Percentiles rank a stretch among this genome's conserved stretches.
These are phyloP conservation scores for Petasospora fabianii DNA, from an alignment of 1,139 yeast species.

Conservation along the genomic window DNA sequence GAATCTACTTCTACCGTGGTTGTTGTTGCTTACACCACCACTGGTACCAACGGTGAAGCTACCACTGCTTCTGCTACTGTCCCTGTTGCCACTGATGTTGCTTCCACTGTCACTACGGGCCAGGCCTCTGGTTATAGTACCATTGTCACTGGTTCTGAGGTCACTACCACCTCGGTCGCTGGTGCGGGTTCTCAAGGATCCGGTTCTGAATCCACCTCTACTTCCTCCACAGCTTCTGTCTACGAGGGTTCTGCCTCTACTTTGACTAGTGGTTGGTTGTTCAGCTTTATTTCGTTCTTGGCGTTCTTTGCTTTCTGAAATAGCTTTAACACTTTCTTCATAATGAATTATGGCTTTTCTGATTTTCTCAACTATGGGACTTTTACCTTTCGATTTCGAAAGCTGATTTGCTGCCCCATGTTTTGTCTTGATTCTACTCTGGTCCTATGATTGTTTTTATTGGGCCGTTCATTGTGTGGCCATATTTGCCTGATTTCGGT, in stretches of 20 bases:
- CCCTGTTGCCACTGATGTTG: slow-evolving; percentile 1
- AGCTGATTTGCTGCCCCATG: too few species aligned
- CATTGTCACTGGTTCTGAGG: not conserved
- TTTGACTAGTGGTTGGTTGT: not conserved
- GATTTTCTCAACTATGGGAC: too few species aligned
- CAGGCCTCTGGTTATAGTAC: too few species aligned
- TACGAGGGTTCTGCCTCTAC: not conserved
- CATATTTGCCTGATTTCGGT: too few species aligned
- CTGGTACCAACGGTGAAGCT: not conserved
- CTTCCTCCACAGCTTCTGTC: not conserved
- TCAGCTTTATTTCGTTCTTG: not conserved
- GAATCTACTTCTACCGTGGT: not conserved
- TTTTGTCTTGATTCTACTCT: too few species aligned
- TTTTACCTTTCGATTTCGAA: too few species aligned
- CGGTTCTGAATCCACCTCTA: not conserved
- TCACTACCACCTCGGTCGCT: not conserved
- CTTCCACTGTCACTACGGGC: not conserved
- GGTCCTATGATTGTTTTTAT: too few species aligned
- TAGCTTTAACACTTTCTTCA: too few species aligned
- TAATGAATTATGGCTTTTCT: too few species aligned
- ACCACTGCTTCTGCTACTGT: slow-evolving; percentile 1
- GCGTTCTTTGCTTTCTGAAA: too few species aligned
- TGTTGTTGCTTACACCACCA: slow-evolving; percentile 2
- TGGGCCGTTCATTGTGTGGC: too few species aligned
- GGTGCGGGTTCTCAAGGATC: not conserved